Percentiles rank a stretch among this genome's conserved stretches.
These are phyloP conservation scores for Capronia epimyces DNA, from an alignment of 2,329 filamentous ascomycete species.

Conservation along the genomic window DNA sequence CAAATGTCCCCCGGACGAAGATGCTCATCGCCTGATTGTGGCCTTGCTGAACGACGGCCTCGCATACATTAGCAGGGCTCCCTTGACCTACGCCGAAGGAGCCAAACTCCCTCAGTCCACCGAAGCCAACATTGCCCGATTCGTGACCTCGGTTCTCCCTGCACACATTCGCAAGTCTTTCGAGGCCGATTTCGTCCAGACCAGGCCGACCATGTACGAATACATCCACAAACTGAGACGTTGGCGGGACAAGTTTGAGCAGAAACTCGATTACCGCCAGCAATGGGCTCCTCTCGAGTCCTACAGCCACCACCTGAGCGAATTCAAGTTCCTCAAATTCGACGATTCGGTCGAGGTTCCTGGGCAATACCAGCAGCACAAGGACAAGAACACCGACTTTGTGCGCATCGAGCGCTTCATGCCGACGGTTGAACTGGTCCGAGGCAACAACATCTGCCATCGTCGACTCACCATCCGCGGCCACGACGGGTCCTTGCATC, in stretches of 20 bases:
- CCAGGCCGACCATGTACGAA: conserved; percentile 95
- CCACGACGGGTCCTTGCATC: conserved; percentile 93
- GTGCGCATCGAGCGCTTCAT: conserved; percentile 95
- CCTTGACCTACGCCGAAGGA: conserved; percentile 78
- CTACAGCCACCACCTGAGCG: conserved; percentile 85
- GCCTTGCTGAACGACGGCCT: conserved; percentile 92
- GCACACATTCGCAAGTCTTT: conserved; percentile 94
- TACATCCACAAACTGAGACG: conserved; percentile 95
- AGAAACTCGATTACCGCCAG: conserved; percentile 83
- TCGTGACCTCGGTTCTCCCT: conserved; percentile 92
- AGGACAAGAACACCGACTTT: conserved; percentile 99
- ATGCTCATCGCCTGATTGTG: conserved; percentile 96
- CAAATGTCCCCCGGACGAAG: conserved; percentile 96
- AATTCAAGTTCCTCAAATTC: conserved; percentile 96
- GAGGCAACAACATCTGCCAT: conserved; percentile 85
- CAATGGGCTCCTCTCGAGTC: conserved; percentile 70
- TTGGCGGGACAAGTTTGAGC: conserved; percentile 97
- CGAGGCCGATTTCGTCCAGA: conserved; percentile 90
- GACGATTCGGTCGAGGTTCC: conserved; percentile 91
- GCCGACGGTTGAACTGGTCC: conserved; percentile 86
- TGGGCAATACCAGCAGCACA: conserved; percentile 92
- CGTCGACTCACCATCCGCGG: conserved; percentile 91
- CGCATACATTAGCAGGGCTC: conserved; percentile 84
- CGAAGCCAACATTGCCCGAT: conserved; percentile 92
- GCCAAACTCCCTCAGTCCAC: conserved; percentile 85